These are phyloP conservation scores for Pseudogymnoascus sp. DNA, from an alignment of 2,329 filamentous ascomycete species.

Conservation along the genomic window DNA sequence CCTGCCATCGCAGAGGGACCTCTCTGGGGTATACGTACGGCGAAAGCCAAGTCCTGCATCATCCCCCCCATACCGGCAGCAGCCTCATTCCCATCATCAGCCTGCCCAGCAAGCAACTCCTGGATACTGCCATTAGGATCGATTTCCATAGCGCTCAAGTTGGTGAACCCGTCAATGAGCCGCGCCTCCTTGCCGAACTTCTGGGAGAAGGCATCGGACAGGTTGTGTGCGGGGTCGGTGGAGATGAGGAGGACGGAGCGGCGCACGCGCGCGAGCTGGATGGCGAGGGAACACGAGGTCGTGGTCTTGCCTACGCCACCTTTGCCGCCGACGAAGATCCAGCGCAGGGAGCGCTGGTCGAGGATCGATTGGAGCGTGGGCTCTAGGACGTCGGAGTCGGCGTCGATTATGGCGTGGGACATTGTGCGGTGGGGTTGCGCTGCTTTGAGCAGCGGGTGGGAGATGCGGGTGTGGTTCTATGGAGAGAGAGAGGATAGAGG, in stretches of 20 bases:
- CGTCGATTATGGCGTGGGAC: conserved; percentile 41
- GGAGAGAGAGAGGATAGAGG: not conserved
- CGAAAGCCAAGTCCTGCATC: conserved; percentile 98
- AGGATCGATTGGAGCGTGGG: conserved; percentile 90
- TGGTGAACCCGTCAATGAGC: conserved; percentile 83
- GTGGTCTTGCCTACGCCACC: conserved; percentile 98
- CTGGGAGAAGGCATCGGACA: conserved; percentile 95
- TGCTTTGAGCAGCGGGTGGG: not conserved
- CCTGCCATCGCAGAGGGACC: not conserved
- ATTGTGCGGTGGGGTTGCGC: conserved; percentile 15
- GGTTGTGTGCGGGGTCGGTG: conserved; percentile 95
- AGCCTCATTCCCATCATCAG: conserved; percentile 65
- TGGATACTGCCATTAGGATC: conserved; percentile 97
- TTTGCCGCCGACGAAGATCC: conserved; percentile 99
- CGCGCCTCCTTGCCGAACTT: conserved; percentile 99
- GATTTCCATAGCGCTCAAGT: conserved; percentile 97
- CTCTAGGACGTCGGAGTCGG: conserved; percentile 74
- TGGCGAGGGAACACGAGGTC: conserved; percentile 96
- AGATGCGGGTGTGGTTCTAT: not conserved
- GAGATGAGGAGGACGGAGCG: conserved; percentile 96
- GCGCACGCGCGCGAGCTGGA: conserved; percentile 91
- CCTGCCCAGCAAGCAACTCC: conserved; percentile 74
- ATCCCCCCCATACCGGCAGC: conserved; percentile 77
- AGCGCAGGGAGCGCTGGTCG: conserved; percentile 89
- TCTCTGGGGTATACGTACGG: conserved; percentile 48